Conservation (phyloP, 139 green algal species). For the Coelastrella sp. region DNA sequence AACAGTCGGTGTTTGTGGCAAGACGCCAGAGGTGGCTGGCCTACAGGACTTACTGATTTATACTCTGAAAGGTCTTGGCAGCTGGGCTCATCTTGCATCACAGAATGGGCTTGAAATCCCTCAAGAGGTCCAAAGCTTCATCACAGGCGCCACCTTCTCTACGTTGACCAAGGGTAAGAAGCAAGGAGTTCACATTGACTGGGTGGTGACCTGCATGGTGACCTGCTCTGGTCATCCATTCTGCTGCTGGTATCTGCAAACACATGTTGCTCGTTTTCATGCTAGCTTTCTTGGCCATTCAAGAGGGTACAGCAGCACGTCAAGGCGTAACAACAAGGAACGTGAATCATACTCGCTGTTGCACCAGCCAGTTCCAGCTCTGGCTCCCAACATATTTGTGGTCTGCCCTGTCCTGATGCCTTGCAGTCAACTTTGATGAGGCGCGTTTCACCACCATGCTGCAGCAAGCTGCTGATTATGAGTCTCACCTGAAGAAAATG, state of each 20-base stretch:
- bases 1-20: slow-evolving; percentile 74
- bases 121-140: slow-evolving; percentile 60
- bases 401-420: neutral
- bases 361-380: neutral
- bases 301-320: too few species aligned
- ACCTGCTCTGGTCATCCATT: too few species aligned
- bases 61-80: slow-evolving; percentile 57
- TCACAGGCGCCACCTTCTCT: slow-evolving; percentile 66
- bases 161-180: slow-evolving; percentile 80
- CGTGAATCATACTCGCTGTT: too few species aligned
- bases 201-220: too few species aligned
- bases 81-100: slow-evolving; percentile 52
- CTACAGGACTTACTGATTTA: slow-evolving; percentile 78
- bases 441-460: slow-evolving; percentile 59
- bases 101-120: slow-evolving; percentile 49
- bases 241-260: neutral
- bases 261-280: too few species aligned
- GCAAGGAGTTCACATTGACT: too few species aligned
- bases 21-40: slow-evolving; percentile 71
- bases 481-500: neutral
- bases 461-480: neutral
- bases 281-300: too few species aligned
- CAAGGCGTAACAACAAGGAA: too few species aligned
- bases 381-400: neutral
- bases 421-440: slow-evolving; percentile 73